Evolutionary conservation across 495 filamentous ascomycete species (phyloP).

Genomic region (Friedmanniomyces endolithicus): DNA sequence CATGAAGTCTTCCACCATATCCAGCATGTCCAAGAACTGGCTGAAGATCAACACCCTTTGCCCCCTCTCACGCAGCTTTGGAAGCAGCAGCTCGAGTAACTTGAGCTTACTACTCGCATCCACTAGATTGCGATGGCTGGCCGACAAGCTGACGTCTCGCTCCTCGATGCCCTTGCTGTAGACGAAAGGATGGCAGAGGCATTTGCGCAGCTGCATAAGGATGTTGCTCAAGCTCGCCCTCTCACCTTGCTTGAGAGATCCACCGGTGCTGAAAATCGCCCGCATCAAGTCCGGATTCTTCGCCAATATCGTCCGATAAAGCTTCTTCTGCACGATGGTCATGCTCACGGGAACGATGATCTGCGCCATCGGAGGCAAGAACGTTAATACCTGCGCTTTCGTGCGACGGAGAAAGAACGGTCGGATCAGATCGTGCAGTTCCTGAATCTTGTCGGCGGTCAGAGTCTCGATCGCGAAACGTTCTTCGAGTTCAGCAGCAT

Average conservation of each 20-base stretch:
- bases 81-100: conserved; percentile 76
- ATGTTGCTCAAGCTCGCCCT: conserved; percentile 79
- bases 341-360: conserved; percentile 90
- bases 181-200: conserved; percentile 88
- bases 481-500: conserved; percentile 60
- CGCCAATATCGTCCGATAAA: conserved; percentile 86
- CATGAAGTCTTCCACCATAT: conserved; percentile 85
- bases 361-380: conserved; percentile 83
- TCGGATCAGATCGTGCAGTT: conserved; percentile 73
- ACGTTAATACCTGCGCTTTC: conserved; percentile 76
- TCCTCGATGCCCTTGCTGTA: conserved; percentile 88
- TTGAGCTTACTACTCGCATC: conserved; percentile 86
- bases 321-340: conserved; percentile 80
- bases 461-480: conserved; percentile 50
- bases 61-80: conserved; percentile 75
- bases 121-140: conserved; percentile 65
- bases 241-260: conserved; percentile 48
- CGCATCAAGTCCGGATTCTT: conserved; percentile 83
- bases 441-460: conserved; percentile 62
- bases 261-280: conserved; percentile 58
- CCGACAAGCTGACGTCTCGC: conserved; percentile 37
- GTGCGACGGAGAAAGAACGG: conserved; percentile 76
- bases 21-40: conserved; percentile 81
- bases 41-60: conserved; percentile 93
- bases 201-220: conserved; percentile 88